These are phyloP conservation scores for Boehmeria nivea DNA, from an alignment of 306 rosid genomes.

Conservation along the genomic window DNA sequence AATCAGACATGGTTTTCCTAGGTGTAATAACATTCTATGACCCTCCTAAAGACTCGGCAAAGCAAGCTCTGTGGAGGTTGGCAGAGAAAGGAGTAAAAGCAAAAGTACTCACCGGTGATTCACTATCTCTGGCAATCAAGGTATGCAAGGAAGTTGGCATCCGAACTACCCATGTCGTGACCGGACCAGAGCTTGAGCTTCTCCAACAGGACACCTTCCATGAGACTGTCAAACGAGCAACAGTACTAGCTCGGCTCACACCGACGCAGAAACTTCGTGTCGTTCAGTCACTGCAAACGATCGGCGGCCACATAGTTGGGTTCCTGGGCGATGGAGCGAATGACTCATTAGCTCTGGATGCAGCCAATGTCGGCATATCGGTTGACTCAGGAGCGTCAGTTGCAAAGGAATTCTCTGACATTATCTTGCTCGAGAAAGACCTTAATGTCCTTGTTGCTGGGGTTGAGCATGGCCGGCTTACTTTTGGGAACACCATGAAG, in stretches of 20 bases:
- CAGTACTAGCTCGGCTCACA: slow-evolving; percentile 77
- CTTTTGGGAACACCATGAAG: slow-evolving; percentile 83
- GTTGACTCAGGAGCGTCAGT: slow-evolving; percentile 80
- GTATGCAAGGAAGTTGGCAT: slow-evolving; percentile 84
- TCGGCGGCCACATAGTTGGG: slow-evolving; percentile 63
- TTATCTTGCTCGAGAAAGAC: slow-evolving; percentile 78
- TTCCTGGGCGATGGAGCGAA: slow-evolving; percentile 79
- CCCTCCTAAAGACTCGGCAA: slow-evolving; percentile 85
- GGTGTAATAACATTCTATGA: slow-evolving; percentile 79
- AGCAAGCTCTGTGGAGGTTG: slow-evolving; percentile 71
- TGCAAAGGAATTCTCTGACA: slow-evolving; percentile 80
- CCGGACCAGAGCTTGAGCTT: slow-evolving; percentile 76
- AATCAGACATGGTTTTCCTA: slow-evolving; percentile 69
- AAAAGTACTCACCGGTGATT: slow-evolving; percentile 75
- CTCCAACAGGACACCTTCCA: slow-evolving; percentile 62
- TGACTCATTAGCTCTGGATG: slow-evolving; percentile 74
- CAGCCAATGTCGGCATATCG: slow-evolving; percentile 74
- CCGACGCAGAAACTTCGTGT: slow-evolving; percentile 75
- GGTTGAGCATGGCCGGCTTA: slow-evolving; percentile 73
- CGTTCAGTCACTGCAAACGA: slow-evolving; percentile 67
- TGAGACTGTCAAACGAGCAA: slow-evolving; percentile 59
- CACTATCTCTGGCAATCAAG: slow-evolving; percentile 58
- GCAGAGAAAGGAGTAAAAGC: slow-evolving; percentile 83
- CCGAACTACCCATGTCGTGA: slow-evolving; percentile 55
- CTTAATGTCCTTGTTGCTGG: slow-evolving; percentile 75